phyloP scores from a whole-genome alignment of 495 filamentous ascomycete species.

The Tuber indicum region DNA sequence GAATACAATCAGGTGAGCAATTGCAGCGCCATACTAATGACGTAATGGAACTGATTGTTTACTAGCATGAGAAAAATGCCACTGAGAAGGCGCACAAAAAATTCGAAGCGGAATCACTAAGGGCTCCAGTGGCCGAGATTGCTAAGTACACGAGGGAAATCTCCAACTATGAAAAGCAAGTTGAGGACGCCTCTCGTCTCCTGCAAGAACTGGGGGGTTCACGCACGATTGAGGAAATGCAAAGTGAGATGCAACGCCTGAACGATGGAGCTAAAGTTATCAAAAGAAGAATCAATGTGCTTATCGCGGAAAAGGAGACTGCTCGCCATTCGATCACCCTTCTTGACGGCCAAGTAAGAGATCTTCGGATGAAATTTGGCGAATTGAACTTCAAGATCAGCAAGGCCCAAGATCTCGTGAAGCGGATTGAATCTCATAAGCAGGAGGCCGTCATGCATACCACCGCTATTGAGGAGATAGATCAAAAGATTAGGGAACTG shows the following conservation, averaged over 20 bases:
- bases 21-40: neutral
- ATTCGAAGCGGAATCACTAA: constrained; percentile 67
- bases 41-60: constrained; percentile 7
- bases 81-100: constrained; percentile 58
- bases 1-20: constrained; percentile 55
- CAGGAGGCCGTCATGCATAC: constrained; percentile 61
- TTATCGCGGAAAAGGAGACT: constrained; percentile 64
- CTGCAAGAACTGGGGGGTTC: constrained; percentile 58
- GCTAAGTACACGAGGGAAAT: constrained; percentile 65
- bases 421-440: constrained; percentile 61
- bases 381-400: constrained; percentile 67
- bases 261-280: constrained; percentile 60
- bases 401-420: constrained; percentile 60
- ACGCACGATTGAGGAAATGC: constrained; percentile 74
- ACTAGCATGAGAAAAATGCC: constrained; percentile 46
- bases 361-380: constrained; percentile 62
- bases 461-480: constrained; percentile 44
- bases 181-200: constrained; percentile 62
- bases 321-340: constrained; percentile 58
- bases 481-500: constrained; percentile 62
- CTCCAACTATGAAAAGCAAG: constrained; percentile 58
- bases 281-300: constrained; percentile 56
- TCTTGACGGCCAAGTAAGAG: constrained; percentile 65
- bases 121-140: constrained; percentile 70
- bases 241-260: constrained; percentile 61